Conservation (phyloP, 1,284 basidiomycete genomes). For the Grifola frondosa region DNA sequence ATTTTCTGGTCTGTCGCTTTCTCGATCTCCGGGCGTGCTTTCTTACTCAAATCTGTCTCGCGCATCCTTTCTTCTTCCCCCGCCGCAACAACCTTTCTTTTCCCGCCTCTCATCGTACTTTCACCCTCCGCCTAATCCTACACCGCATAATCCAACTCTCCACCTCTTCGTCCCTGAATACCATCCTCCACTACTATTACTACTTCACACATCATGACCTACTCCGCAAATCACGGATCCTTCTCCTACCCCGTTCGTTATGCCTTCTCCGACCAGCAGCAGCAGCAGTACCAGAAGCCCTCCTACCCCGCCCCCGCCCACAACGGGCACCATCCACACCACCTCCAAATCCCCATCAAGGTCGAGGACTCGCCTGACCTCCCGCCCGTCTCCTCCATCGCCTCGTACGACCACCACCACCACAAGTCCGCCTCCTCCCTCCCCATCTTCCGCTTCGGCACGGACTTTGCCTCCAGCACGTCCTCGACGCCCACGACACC, state of each 20-base stretch:
- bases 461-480: slow-evolving; percentile 25
- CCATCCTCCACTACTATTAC: neutral
- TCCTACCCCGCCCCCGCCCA: slow-evolving; percentile 12
- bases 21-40: slow-evolving; percentile 16
- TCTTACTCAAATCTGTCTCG: slow-evolving; percentile 14
- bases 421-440: slow-evolving; percentile 17
- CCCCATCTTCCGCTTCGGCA: slow-evolving; percentile 30
- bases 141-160: slow-evolving; percentile 5
- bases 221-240: slow-evolving; percentile 20
- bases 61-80: slow-evolving; percentile 11
- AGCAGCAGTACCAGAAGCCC: slow-evolving; percentile 20
- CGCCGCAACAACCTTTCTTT: slow-evolving; percentile 4
- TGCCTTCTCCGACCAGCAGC: slow-evolving; percentile 21
- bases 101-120: slow-evolving; percentile 11
- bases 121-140: slow-evolving; percentile 17
- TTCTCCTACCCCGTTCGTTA: slow-evolving; percentile 25
- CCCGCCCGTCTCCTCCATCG: slow-evolving; percentile 18
- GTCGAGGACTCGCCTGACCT: slow-evolving; percentile 29
- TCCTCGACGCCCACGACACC: slow-evolving; percentile 25
- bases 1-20: slow-evolving; percentile 10
- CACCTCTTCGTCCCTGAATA: slow-evolving; percentile 1
- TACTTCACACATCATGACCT: slow-evolving; percentile 20
- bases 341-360: slow-evolving; percentile 24
- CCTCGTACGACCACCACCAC: slow-evolving; percentile 20
- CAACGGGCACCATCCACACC: slow-evolving; percentile 18